These are phyloP conservation scores for Cryptococcus wingfieldii DNA, from an alignment of 1,284 basidiomycete genomes.

Conservation along the genomic window DNA sequence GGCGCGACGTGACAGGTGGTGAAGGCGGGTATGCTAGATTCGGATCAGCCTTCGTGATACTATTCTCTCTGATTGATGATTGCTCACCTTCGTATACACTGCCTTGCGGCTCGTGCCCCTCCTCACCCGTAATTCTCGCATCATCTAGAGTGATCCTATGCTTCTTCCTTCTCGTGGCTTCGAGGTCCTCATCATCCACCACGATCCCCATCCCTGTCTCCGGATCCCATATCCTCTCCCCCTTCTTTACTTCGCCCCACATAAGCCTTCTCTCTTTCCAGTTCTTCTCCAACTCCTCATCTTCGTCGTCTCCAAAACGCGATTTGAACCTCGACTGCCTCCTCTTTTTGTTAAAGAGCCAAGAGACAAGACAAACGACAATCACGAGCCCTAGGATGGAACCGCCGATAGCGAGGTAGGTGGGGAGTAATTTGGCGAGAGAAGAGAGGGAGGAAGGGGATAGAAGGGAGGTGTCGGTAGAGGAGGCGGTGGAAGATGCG, in stretches of 20 bases:
- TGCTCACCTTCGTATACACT: background rate
- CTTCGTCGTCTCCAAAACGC: conserved; percentile 1
- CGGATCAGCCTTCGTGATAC: background rate
- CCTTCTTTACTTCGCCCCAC: background rate
- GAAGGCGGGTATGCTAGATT: background rate
- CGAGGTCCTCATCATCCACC: background rate
- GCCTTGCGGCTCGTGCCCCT: background rate
- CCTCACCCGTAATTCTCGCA: background rate
- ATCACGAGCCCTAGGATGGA: conserved; percentile 6
- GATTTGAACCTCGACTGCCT: conserved; percentile 8
- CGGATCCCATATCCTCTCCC: background rate
- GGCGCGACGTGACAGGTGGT: background rate
- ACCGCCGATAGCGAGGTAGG: conserved; percentile 11
- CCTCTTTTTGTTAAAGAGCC: conserved; percentile 3
- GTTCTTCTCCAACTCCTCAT: background rate
- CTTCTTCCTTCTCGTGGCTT: background rate
- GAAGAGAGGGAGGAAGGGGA: conserved; percentile 4
- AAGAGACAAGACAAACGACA: conserved; percentile 3
- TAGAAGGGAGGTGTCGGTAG: background rate
- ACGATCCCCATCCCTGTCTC: background rate
- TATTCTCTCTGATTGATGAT: background rate
- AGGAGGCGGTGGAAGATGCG: background rate
- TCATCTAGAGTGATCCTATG: background rate
- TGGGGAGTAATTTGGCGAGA: conserved; percentile 10
- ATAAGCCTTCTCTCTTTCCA: background rate